A percentile compares a stretch with the other conserved stretches of the same genome.
Conservation (phyloP, 805 yeast species). For the Brettanomyces bruxellensis region DNA sequence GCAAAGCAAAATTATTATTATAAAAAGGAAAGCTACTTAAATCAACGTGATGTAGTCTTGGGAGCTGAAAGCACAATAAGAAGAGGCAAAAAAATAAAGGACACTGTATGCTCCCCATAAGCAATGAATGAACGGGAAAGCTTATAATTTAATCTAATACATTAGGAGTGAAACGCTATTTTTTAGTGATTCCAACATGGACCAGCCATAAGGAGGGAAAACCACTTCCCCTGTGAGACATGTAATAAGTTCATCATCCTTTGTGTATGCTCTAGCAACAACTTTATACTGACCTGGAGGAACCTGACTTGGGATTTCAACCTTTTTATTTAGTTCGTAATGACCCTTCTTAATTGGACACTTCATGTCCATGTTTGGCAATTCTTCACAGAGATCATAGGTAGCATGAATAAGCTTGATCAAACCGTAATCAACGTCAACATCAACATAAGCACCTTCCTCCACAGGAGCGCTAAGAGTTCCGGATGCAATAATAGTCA, state of each 20-base stretch:
- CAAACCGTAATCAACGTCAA: constrained; percentile 87
- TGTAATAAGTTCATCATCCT: constrained; percentile 70
- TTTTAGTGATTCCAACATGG: no score
- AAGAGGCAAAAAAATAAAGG: no score
- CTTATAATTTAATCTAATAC: no score
- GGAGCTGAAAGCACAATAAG: no score
- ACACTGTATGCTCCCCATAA: no score
- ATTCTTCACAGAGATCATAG: constrained; percentile 86
- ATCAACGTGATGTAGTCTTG: no score
- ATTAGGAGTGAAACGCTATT: no score
- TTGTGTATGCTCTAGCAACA: constrained; percentile 82
- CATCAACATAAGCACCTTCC: constrained; percentile 92
- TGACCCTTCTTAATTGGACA: constrained; percentile 77
- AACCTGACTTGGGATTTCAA: constrained; percentile 82
- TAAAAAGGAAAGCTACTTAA: no score
- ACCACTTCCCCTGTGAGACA: constrained; percentile 72
- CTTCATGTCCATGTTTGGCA: constrained; percentile 70
- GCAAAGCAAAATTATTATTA: no score
- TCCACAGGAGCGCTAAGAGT: constrained; percentile 41
- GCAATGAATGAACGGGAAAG: no score
- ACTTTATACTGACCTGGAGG: constrained; percentile 93
- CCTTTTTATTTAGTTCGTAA: constrained; percentile 56
- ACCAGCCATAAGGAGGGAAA: constrained; percentile 28
- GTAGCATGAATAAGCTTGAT: constrained; percentile 82
- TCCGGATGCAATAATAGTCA: constrained; percentile 75